These are phyloP conservation scores for Oenanthe javanica DNA, from an alignment of 140 eudicot genomes.

Conservation along the genomic window DNA sequence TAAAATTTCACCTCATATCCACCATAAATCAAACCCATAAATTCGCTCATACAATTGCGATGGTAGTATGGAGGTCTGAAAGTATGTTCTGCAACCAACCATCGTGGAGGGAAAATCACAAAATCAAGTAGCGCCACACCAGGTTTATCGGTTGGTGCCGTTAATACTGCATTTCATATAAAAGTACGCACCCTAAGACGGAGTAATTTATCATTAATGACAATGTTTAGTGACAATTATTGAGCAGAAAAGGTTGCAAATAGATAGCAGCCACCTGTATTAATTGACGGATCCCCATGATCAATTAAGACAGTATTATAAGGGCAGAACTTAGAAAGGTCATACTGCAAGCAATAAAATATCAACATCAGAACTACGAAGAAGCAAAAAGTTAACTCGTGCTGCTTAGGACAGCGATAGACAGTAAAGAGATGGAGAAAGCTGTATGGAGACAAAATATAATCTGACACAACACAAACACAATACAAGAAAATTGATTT, in stretches of 20 bases:
- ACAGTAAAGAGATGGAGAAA: not conserved
- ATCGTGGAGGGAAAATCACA: slow-evolving; percentile 97
- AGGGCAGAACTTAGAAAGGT: slow-evolving; percentile 83
- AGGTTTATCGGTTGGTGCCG: slow-evolving; percentile 94
- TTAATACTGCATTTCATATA: slow-evolving; percentile 53
- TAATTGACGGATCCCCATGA: slow-evolving; percentile 96
- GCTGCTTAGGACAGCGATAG: not conserved
- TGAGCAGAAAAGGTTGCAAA: not conserved
- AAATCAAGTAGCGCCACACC: slow-evolving; percentile 99
- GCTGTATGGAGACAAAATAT: not conserved
- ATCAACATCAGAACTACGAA: slow-evolving; percentile 7
- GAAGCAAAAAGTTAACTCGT: not conserved
- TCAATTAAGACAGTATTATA: slow-evolving; percentile 87
- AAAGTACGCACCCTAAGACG: not conserved
- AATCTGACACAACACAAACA: not conserved
- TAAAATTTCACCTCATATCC: slow-evolving; percentile 69
- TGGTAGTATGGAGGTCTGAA: slow-evolving; percentile 98
- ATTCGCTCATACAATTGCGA: slow-evolving; percentile 99
- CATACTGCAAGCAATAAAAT: slow-evolving; percentile 58
- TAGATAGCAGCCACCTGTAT: slow-evolving; percentile 54
- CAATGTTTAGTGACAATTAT: not conserved
- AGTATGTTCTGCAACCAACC: slow-evolving; percentile 99
- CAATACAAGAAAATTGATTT: not conserved
- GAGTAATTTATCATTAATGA: not conserved
- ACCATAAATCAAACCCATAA: slow-evolving; percentile 96